Percentiles rank a stretch among this genome's conserved stretches.
phyloP scores from a whole-genome alignment of 306 rosid species.

The Cucurbita maxima region DNA sequence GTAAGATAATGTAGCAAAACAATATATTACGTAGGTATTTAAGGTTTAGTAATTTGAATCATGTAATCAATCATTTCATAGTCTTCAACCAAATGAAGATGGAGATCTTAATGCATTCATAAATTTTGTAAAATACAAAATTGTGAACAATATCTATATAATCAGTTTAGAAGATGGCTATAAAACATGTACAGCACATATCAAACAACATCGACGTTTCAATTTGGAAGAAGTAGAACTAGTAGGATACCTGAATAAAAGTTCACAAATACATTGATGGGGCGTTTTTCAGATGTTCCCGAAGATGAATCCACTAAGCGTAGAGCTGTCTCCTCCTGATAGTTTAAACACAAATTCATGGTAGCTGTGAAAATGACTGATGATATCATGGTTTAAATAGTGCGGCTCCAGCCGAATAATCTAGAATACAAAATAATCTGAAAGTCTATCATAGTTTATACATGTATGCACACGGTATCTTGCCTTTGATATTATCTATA shows the following conservation, averaged over 20 bases:
- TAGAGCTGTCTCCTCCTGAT: slow-evolving; percentile 81
- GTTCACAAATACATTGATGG: slow-evolving; percentile 62
- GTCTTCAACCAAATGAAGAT: neutral
- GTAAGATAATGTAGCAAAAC: neutral
- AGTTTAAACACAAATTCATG: slow-evolving; percentile 6
- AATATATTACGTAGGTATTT: neutral
- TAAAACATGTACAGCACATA: neutral
- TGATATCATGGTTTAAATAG: neutral
- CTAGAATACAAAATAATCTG: neutral
- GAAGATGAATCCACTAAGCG: slow-evolving; percentile 59
- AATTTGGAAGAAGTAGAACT: neutral
- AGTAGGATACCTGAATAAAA: slow-evolving; percentile 62
- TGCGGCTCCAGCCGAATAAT: neutral
- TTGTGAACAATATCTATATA: neutral
- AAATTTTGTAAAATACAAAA: neutral
- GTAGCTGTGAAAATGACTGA: neutral
- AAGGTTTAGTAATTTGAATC: neutral
- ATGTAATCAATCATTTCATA: neutral
- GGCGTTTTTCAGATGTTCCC: slow-evolving; percentile 64
- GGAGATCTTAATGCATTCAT: neutral
- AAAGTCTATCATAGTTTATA: neutral
- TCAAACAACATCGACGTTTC: neutral
- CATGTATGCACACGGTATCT: no score
- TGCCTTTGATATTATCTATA: no score
- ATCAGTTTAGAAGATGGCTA: neutral